Base-by-base conservation (phyloP, 2,329 filamentous ascomycete genomes). In the Sporothrix pseudoabietina region DNA sequence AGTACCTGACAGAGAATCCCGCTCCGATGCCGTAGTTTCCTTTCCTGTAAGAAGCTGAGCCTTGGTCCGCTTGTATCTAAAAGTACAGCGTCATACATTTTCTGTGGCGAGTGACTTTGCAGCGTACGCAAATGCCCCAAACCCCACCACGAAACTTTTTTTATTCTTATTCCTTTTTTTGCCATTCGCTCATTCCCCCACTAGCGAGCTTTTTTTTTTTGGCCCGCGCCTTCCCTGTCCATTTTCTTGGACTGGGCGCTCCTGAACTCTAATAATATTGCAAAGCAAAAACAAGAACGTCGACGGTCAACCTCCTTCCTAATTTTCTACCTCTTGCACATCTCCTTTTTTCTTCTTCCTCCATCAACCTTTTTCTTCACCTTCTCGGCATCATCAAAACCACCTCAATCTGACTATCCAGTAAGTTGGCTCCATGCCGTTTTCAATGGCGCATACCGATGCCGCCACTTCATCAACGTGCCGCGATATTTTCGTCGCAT, bases 181-280 rank as follows among this genome's bases (percentile, higher is more conserved):
- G 19, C 49, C 47, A 69, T 55, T 52, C 49, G 47, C 66, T 69
- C 47, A 49, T 68, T 49, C 54, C 68, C 69, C 54, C 69, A 52
- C 69, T 63, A 61, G 65, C 65, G 54, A 59, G 32, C 68, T 35
- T 47, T 68, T 71, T 69, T 69, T 68, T 54, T 73, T 66, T 71
- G n/a, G 49, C 49, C 44, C 69, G 72, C 63, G 61, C 72, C 44
- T 73, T 73, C 72, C 72, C 61, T 49, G 9, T 52, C 59, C 39
- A 32, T 57, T 57, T 55, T 71, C 61, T 69, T 61, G 26, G 69
- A 39, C 26, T 19, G 39, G 39, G 35, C 35, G 52, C 22, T 35
- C 52, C 26, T 19, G 47, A 55, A 63, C 68, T 22, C 26, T 39
- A 32, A 35, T 35, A 35, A 12, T 41, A 16, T 22, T 22, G 30